Conservation (phyloP, 2,329 filamentous ascomycete species). For the Colletotrichum sp. region DNA sequence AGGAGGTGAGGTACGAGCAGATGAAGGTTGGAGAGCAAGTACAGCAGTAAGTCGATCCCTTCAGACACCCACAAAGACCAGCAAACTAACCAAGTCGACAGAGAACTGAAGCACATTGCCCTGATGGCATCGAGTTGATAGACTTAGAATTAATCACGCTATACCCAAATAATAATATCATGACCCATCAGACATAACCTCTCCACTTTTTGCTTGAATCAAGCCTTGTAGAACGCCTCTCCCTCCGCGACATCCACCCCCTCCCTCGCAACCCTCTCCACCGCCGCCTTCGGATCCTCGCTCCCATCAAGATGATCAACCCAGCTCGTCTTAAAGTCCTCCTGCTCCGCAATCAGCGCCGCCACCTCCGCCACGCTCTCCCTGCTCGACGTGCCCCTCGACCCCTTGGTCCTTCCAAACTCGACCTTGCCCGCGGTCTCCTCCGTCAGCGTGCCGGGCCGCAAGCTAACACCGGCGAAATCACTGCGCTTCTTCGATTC, state of each 20-base stretch:
- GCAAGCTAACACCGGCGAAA: conserved; percentile 57
- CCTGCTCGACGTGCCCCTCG: conserved; percentile 52
- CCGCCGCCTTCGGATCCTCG: conserved; percentile 51
- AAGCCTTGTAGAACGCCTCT: conserved; percentile 42
- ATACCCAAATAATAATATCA: conserved; percentile 6
- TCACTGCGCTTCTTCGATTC: conserved; percentile 44
- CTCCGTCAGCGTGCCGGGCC: conserved; percentile 56
- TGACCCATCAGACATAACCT: not conserved
- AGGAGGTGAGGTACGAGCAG: conserved; percentile 49
- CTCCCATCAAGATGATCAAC: conserved; percentile 61
- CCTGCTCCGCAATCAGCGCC: conserved; percentile 57
- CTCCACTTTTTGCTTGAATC: not conserved
- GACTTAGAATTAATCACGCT: not conserved
- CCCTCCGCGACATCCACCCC: conserved; percentile 59
- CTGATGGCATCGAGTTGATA: conserved; percentile 43
- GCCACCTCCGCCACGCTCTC: conserved; percentile 66
- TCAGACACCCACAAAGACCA: not conserved
- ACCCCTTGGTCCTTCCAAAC: conserved; percentile 49
- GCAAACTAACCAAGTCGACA: conserved; percentile 20
- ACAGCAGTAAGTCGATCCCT: conserved; percentile 48
- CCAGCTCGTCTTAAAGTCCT: conserved; percentile 54
- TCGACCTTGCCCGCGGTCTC: conserved; percentile 53
- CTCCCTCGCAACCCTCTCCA: conserved; percentile 53
- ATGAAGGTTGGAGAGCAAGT: conserved; percentile 68
- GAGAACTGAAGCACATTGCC: conserved; percentile 59